Conservation (phyloP, 2,329 filamentous ascomycete species). For the Fusarium neocosmosporiellum region DNA sequence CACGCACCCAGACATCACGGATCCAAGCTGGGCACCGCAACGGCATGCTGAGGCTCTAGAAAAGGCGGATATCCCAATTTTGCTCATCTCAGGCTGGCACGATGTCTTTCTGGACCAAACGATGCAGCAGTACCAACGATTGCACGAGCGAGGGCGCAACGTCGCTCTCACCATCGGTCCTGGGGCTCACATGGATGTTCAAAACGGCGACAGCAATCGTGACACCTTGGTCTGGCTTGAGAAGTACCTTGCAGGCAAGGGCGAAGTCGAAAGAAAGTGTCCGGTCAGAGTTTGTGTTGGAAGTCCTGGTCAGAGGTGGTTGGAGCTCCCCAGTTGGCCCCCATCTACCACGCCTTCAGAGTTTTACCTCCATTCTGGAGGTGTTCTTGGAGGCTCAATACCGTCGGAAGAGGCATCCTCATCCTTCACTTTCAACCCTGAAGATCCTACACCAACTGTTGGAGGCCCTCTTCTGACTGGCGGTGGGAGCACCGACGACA, state of each 20-base stretch:
- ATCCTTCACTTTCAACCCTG: not conserved
- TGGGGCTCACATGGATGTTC: not conserved
- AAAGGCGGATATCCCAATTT: not conserved
- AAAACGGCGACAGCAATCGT: not conserved
- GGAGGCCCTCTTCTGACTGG: not conserved
- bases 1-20: not conserved
- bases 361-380: not conserved
- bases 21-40: not conserved
- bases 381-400: not conserved
- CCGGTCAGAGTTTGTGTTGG: not conserved
- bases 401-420: not conserved
- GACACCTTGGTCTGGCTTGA: not conserved
- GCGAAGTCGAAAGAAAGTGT: not conserved
- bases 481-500: not conserved
- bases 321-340: not conserved
- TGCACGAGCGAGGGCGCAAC: not conserved
- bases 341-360: not conserved
- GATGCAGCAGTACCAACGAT: not conserved
- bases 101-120: not conserved
- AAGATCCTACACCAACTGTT: not conserved
- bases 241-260: not conserved
- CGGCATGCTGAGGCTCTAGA: not conserved
- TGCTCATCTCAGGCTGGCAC: not conserved
- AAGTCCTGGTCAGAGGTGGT: not conserved
- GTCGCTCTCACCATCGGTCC: not conserved